phyloP scores from a whole-genome alignment of 2,329 filamentous ascomycete genomes.

The Myrmaecium sp. region DNA sequence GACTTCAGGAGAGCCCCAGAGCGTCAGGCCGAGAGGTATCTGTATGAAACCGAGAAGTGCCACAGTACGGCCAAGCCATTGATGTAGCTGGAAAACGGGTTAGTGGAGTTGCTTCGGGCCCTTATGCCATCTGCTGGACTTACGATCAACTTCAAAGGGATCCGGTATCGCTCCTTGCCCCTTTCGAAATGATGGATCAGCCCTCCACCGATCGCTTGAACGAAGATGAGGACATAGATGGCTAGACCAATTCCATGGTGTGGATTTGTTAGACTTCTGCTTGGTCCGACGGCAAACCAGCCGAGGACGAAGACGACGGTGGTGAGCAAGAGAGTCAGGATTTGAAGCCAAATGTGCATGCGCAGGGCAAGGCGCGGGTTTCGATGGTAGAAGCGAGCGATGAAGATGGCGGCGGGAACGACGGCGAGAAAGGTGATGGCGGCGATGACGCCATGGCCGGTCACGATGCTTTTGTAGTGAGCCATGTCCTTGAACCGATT shows the following conservation, averaged over 20 bases:
- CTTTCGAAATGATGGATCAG: conserved; percentile 41
- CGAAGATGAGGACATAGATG: conserved; percentile 54
- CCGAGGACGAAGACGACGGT: conserved; percentile 60
- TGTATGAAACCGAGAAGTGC: conserved; percentile 73
- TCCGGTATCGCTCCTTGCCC: conserved; percentile 33
- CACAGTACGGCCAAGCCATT: conserved; percentile 68
- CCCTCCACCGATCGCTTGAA: conserved; percentile 54
- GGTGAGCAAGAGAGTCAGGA: conserved; percentile 48
- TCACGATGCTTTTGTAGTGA: conserved; percentile 55
- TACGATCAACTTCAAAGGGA: conserved; percentile 42
- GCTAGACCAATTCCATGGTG: conserved; percentile 74
- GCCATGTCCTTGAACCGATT: conserved; percentile 55
- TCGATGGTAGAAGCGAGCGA: conserved; percentile 51
- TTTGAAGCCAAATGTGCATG: conserved; percentile 58
- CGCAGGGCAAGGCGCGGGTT: conserved; percentile 45
- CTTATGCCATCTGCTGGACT: conserved; percentile 11
- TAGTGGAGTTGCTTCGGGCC: not conserved
- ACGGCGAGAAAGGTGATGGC: conserved; percentile 59
- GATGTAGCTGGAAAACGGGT: conserved; percentile 49
- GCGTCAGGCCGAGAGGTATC: conserved; percentile 70
- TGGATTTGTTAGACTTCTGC: conserved; percentile 58
- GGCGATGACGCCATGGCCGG: conserved; percentile 55
- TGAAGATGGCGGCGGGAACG: conserved; percentile 57
- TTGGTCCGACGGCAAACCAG: conserved; percentile 60
- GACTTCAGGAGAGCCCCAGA: conserved; percentile 77